Percentiles rank a stretch among this genome's conserved stretches.
phyloP scores from a whole-genome alignment of 1,139 yeast genomes.

The Yueomyces sp. region DNA sequence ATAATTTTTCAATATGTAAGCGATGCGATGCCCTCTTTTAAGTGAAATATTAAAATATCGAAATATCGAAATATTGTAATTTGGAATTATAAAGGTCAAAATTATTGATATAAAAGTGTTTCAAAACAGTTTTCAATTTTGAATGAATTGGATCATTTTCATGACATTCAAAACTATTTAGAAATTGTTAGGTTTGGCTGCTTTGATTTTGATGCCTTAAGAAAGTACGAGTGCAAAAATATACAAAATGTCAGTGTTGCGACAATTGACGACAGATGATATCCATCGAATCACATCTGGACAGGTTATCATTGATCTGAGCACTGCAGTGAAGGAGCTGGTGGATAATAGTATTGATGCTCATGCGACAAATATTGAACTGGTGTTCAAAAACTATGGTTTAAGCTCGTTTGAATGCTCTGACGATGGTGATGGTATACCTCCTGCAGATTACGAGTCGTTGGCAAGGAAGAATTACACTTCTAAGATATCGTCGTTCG shows the following conservation, averaged over 20 bases:
- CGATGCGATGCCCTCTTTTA: too few relatives aligned
- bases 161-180: too few relatives aligned
- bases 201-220: too few relatives aligned
- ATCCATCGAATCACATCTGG: slow-evolving; percentile 79
- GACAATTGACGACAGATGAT: slow-evolving; percentile 14
- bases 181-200: too few relatives aligned
- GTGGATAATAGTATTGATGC: slow-evolving; percentile 86
- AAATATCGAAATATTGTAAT: too few relatives aligned
- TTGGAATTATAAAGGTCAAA: too few relatives aligned
- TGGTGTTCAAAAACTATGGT: slow-evolving; percentile 59
- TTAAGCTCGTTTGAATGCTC: slow-evolving; percentile 56
- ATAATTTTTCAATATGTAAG: too few relatives aligned
- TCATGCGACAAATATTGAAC: slow-evolving; percentile 48
- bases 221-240: too few relatives aligned
- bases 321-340: slow-evolving; percentile 70
- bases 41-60: too few relatives aligned
- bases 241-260: neutral
- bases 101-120: too few relatives aligned
- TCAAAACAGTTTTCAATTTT: too few relatives aligned
- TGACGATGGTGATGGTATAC: slow-evolving; percentile 75
- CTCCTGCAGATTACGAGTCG: slow-evolving; percentile 40
- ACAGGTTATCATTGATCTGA: slow-evolving; percentile 74
- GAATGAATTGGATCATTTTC: too few relatives aligned
- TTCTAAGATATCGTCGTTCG: slow-evolving; percentile 54
- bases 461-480: slow-evolving; percentile 70